A percentile compares a stretch with the other conserved stretches of the same genome.
These are phyloP conservation scores for Whalleya microplaca DNA, from an alignment of 2,329 filamentous ascomycete genomes.

Conservation along the genomic window DNA sequence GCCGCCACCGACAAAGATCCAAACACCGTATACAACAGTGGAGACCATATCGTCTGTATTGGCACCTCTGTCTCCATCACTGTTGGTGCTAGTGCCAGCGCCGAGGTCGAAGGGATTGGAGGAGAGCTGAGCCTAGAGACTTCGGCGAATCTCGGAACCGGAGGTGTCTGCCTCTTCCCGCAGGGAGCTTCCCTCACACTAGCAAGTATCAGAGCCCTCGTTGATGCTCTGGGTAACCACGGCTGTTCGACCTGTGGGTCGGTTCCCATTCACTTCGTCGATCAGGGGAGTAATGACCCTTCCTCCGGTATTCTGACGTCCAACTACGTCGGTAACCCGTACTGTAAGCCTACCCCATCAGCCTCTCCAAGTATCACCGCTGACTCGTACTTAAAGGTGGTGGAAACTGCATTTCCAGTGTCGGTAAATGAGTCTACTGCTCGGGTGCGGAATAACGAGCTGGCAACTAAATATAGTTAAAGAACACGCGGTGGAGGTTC, in stretches of 20 bases:
- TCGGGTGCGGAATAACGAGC: no score
- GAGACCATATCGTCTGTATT: conserved; percentile 24
- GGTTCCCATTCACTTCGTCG: conserved; percentile 24
- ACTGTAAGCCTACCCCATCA: conserved; percentile 5
- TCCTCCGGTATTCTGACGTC: conserved; percentile 22
- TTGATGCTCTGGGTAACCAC: conserved; percentile 20
- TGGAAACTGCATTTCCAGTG: conserved; percentile 12
- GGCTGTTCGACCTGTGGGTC: conserved; percentile 22
- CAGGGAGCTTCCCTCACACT: conserved; percentile 20
- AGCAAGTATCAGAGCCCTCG: conserved; percentile 14
- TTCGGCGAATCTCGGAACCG: conserved; percentile 10
- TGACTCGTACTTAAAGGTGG: conserved; percentile 4
- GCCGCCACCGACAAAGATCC: conserved; percentile 12
- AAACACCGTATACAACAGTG: conserved; percentile 19
- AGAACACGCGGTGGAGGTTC: no score
- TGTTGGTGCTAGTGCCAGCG: conserved; percentile 9
- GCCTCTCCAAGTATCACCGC: neutral
- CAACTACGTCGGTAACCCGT: conserved; percentile 23
- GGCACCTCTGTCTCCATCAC: conserved; percentile 20
- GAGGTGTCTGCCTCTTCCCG: conserved; percentile 24
- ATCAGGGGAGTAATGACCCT: conserved; percentile 21
- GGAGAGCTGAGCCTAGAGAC: conserved; percentile 12
- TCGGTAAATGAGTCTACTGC: neutral
- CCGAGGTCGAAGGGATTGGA: conserved; percentile 11
- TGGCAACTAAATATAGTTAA: no score